Evolutionary conservation across 805 yeast genomes (phyloP), one percentile per base, ranked within the genome.

Genomic region (Clavispora phyllophila): DNA sequence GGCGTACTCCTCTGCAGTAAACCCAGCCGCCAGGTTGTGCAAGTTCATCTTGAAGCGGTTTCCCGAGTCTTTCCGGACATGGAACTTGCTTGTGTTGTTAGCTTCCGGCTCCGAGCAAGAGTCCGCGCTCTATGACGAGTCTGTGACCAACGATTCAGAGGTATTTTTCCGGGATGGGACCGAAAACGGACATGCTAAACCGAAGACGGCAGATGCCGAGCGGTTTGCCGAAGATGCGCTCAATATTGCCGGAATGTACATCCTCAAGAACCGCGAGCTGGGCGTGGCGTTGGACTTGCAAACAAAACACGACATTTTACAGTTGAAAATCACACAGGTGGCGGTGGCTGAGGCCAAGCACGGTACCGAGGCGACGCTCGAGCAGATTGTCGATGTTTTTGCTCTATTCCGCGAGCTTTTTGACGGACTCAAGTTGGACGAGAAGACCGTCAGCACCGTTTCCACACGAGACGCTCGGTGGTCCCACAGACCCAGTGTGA

Each of bases 281-380:
- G 60, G 55, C 27, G 46, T 53, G 9, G 50, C 54, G 17, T 46
- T 68, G 22, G 54, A 66, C 4, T 39, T 53, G 7, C 60, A 57
- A 26, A 55, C 61, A 34, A 67, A 75, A 53, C 66, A 75, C 63
- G 80, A 74, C 44, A 73, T 81, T 43, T 56, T 82, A 40, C 86
- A 87, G 56, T 70, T 88, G 57, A 85, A 85, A 52, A 70, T 85
- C 62, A 83, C 96, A 0, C 87, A 84, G 53, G 64, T 88, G 28
- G 79, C 87, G 1, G 66, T 87, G n/a, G 64, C 79, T 40, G 89
- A 84, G 53, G 71, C 78, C 5, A 65, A 76, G 4, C 70, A 75
- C 43, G 91, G 88, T 6, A 62, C 73, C 1, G 66, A 72, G 23
- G 58, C 75, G 34, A 79, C 88, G 0, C 58, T 87, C 45, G 87